These are phyloP conservation scores for Anisogramma anomala DNA, from an alignment of 2,329 filamentous ascomycete genomes.

Conservation along the genomic window DNA sequence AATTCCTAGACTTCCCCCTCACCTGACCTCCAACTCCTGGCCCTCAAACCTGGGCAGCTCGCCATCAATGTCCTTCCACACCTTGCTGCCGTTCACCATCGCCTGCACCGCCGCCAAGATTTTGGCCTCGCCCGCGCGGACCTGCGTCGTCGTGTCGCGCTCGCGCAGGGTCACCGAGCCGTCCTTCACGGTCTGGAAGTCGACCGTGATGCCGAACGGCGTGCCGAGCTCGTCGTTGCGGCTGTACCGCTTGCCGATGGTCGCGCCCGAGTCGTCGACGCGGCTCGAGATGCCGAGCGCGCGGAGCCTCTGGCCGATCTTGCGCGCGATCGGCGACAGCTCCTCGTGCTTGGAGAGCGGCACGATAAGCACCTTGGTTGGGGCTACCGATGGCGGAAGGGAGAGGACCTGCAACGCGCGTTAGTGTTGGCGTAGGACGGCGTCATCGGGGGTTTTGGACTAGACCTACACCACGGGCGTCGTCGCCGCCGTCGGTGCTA, in stretches of 20 bases:
- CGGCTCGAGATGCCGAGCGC: constrained; percentile 68
- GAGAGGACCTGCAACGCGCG: constrained; percentile 46
- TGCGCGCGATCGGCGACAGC: constrained; percentile 66
- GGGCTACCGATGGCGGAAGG: constrained; percentile 58
- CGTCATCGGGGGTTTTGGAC: no score
- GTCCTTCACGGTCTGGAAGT: constrained; percentile 91
- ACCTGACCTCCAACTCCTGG: constrained; percentile 46
- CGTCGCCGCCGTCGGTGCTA: constrained; percentile 55
- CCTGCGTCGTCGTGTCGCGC: constrained; percentile 81
- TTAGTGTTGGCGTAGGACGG: no score
- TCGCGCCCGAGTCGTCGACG: constrained; percentile 80
- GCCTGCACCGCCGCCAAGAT: constrained; percentile 62
- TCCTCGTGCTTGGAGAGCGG: constrained; percentile 71
- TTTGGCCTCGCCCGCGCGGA: constrained; percentile 69
- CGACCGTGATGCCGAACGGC: constrained; percentile 83
- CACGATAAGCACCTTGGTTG: constrained; percentile 87
- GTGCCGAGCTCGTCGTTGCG: constrained; percentile 95
- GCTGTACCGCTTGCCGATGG: constrained; percentile 88
- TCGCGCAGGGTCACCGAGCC: constrained; percentile 78
- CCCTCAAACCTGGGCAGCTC: constrained; percentile 77
- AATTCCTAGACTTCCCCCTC: no score
- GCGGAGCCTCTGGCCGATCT: constrained; percentile 65
- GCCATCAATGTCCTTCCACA: constrained; percentile 57
- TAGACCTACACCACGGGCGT: constrained; percentile 78
- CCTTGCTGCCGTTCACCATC: constrained; percentile 39